Conservation (phyloP, 2,329 filamentous ascomycete genomes). For the Periconia sp. region DNA sequence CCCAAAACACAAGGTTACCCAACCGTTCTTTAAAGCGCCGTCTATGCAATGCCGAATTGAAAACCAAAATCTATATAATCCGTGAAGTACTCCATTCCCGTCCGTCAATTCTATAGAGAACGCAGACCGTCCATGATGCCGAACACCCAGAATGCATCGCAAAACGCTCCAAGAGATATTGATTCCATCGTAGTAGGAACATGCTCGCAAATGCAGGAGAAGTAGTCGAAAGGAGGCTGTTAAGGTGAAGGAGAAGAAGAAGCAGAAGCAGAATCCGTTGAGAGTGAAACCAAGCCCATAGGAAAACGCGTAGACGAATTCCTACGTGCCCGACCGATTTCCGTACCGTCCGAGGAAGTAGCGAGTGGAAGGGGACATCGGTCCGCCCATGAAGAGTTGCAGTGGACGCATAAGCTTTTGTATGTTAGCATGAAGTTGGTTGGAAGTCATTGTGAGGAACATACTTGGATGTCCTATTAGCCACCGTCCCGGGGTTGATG, state of each 20-base stretch:
- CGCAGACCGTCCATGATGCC: not conserved
- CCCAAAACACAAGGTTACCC: conserved; percentile 3
- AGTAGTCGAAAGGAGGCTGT: conserved; percentile 1
- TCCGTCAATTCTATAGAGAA: conserved; percentile 9
- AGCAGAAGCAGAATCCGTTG: conserved; percentile 5
- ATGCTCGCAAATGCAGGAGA: conserved; percentile 5
- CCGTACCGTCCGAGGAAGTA: not conserved
- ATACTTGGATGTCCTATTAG: conserved; percentile 23
- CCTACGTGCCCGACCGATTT: not conserved
- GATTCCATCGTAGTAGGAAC: conserved; percentile 1
- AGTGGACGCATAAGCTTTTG: conserved; percentile 3
- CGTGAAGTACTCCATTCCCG: conserved; percentile 13
- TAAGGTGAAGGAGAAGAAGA: not conserved
- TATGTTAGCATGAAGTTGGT: conserved; percentile 7
- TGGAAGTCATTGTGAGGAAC: conserved; percentile 6
- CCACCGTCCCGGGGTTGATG: conserved; percentile 39
- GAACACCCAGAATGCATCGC: conserved; percentile 24
- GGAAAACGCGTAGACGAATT: not conserved
- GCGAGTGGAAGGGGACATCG: conserved; percentile 4
- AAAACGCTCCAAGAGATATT: conserved; percentile 11
- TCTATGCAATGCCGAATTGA: conserved; percentile 9
- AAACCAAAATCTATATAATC: conserved; percentile 1
- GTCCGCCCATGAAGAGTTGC: conserved; percentile 7
- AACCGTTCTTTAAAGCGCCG: conserved; percentile 9
- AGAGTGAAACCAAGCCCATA: no score